These are phyloP conservation scores for Colletotrichum endophyticum DNA, from an alignment of 2,329 filamentous ascomycete genomes.

Conservation along the genomic window DNA sequence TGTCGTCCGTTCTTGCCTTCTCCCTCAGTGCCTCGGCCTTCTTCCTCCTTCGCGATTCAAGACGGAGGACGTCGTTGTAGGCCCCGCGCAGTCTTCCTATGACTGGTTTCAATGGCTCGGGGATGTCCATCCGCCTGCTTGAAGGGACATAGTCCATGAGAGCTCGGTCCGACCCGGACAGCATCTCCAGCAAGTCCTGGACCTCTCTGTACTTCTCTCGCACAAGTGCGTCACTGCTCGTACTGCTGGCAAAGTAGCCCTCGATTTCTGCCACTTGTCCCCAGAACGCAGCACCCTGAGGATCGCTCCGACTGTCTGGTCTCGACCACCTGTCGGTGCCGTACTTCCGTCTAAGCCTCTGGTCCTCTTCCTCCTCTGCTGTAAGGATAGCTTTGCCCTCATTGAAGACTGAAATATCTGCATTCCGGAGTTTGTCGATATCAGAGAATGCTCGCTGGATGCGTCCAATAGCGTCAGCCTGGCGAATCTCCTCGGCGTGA, in stretches of 20 bases:
- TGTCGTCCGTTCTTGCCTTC: slow-evolving; percentile 85
- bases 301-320: slow-evolving; percentile 71
- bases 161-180: slow-evolving; percentile 80
- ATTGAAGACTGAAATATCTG: slow-evolving; percentile 78
- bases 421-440: slow-evolving; percentile 85
- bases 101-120: slow-evolving; percentile 79
- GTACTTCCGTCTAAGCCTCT: slow-evolving; percentile 74
- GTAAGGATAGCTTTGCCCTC: slow-evolving; percentile 82
- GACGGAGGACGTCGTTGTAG: slow-evolving; percentile 82
- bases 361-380: slow-evolving; percentile 84
- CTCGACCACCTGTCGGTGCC: slow-evolving; percentile 88
- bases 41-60: slow-evolving; percentile 81
- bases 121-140: slow-evolving; percentile 78
- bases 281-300: slow-evolving; percentile 72
- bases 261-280: slow-evolving; percentile 79
- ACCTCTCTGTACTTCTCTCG: slow-evolving; percentile 80
- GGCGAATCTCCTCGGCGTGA: slow-evolving; percentile 91
- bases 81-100: slow-evolving; percentile 77
- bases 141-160: slow-evolving; percentile 91
- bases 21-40: slow-evolving; percentile 81
- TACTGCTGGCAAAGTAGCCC: slow-evolving; percentile 77
- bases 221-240: slow-evolving; percentile 64
- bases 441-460: slow-evolving; percentile 84
- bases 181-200: slow-evolving; percentile 74
- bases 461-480: slow-evolving; percentile 83